A percentile compares a stretch with the other conserved stretches of the same genome.
Evolutionary conservation across 2,329 filamentous ascomycete genomes (phyloP).

Genomic region (Penicillium occitanis): DNA sequence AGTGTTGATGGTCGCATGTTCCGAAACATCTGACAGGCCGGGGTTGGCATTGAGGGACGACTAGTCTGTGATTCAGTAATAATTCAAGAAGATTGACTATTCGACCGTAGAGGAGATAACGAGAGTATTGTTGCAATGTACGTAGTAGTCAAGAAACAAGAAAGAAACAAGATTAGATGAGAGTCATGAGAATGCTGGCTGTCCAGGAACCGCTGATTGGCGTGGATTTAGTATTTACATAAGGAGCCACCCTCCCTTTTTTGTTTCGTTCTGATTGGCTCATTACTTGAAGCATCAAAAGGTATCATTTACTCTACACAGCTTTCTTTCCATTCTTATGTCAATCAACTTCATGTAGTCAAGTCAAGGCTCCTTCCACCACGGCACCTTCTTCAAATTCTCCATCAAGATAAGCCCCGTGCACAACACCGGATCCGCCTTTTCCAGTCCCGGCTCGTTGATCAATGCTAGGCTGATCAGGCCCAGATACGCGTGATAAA

Average conservation of each 20-base stretch:
- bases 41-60: conserved; percentile 6
- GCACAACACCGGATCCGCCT: conserved; percentile 73
- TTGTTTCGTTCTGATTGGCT: background rate
- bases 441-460: conserved; percentile 66
- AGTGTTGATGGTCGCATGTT: conserved; percentile 13
- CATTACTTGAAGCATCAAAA: background rate
- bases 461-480: conserved; percentile 75
- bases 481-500: conserved; percentile 88
- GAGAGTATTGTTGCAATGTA: background rate
- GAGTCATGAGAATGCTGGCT: conserved; percentile 1
- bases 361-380: conserved; percentile 32
- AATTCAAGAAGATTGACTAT: no score
- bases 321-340: background rate
- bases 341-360: no score
- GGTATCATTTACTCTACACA: background rate
- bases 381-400: conserved; percentile 43
- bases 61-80: no score
- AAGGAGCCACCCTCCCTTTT: background rate
- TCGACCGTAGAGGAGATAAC: background rate
- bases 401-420: conserved; percentile 57
- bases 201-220: conserved; percentile 5
- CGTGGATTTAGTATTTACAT: no score
- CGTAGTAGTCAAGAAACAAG: background rate
- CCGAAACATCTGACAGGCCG: conserved; percentile 4
- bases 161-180: background rate